Evolutionary conservation across 2,329 filamentous ascomycete genomes (phyloP).

Genomic region (Penicillium sp.): DNA sequence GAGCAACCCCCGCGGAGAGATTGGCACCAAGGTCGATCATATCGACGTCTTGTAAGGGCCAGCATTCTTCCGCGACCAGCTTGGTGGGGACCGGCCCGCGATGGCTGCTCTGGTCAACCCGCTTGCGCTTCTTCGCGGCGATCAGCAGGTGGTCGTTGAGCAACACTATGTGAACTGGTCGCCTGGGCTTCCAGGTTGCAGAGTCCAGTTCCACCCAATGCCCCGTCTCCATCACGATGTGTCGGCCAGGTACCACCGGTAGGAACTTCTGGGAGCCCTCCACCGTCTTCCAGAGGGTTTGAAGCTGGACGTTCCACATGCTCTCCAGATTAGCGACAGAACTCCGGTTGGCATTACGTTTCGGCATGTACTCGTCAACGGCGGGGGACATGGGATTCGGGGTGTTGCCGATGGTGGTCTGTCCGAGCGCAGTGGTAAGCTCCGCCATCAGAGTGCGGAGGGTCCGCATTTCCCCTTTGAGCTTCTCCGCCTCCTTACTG

Average conservation of each 20-base stretch:
- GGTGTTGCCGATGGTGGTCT: slow-evolving; percentile 41
- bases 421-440: slow-evolving; percentile 62
- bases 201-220: slow-evolving; percentile 95
- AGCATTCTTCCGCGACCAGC: slow-evolving; percentile 86
- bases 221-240: slow-evolving; percentile 85
- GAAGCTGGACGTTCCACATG: slow-evolving; percentile 58
- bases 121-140: slow-evolving; percentile 85
- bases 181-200: slow-evolving; percentile 86
- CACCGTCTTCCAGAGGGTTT: slow-evolving; percentile 90
- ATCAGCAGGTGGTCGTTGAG: slow-evolving; percentile 91
- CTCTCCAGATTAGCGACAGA: slow-evolving; percentile 69
- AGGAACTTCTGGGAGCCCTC: slow-evolving; percentile 96
- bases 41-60: slow-evolving; percentile 85
- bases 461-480: slow-evolving; percentile 90
- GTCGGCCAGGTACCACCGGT: slow-evolving; percentile 76
- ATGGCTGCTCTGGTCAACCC: slow-evolving; percentile 56
- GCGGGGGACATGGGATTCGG: slow-evolving; percentile 47
- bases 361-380: slow-evolving; percentile 44
- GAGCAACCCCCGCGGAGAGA: slow-evolving; percentile 30
- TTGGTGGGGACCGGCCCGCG: slow-evolving; percentile 51
- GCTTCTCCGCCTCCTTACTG: slow-evolving; percentile 95
- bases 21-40: slow-evolving; percentile 70
- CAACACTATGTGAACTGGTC: slow-evolving; percentile 82
- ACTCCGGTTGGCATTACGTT: slow-evolving; percentile 67
- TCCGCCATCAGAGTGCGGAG: slow-evolving; percentile 86